Evolutionary conservation across 495 filamentous ascomycete genomes (phyloP), one percentile per base, ranked within the genome.

Genomic region (Lasiosphaeria miniovina): DNA sequence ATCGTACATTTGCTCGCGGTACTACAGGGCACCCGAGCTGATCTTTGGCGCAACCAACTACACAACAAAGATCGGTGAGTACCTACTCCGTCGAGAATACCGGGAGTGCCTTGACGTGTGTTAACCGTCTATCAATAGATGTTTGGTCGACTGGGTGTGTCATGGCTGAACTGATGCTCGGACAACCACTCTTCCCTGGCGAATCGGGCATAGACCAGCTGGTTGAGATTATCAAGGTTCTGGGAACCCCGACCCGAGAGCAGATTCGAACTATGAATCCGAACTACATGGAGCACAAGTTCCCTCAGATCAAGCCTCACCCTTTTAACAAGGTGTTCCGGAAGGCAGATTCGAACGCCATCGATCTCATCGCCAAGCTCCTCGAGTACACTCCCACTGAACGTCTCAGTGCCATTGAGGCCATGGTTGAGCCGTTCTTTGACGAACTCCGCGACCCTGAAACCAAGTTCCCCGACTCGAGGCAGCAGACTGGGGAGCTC

Each of bases 261-360:
- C 94, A 99, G 68, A 99, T 99, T 69, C 90, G 94, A 56, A 99
- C 94, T 51, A 99, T 99, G 95, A 99, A 99, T 72, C 95, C 94
- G 54, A 99, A 99, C 75, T 98, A 99, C 75, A 99, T 99, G 94
- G 94, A 98, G 76, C 94, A 99, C 77, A 98, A 98, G 77, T 99
- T 99, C 71, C 95, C 94, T 46, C 94, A 99, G 71, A 99, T 99
- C 82, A 99, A 99, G 80, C 94, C 94, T 43, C 94, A 98, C 69
- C 94, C 94, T 10, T 98, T 98, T 82, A 93, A 89, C 71, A 98
- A 98, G 84, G 94, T 98, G 24, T 98, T 98, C 84, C 87, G 95
- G 58, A 94, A 91, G 82, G 94, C 94, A 32, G 89, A 94, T 55
- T 79, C 84, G 12, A 90, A 93, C 70, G 94, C 94, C 24, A 96